phyloP scores from a whole-genome alignment of 768 basidiomycete species.

The Hypsizygus marmoreus region DNA sequence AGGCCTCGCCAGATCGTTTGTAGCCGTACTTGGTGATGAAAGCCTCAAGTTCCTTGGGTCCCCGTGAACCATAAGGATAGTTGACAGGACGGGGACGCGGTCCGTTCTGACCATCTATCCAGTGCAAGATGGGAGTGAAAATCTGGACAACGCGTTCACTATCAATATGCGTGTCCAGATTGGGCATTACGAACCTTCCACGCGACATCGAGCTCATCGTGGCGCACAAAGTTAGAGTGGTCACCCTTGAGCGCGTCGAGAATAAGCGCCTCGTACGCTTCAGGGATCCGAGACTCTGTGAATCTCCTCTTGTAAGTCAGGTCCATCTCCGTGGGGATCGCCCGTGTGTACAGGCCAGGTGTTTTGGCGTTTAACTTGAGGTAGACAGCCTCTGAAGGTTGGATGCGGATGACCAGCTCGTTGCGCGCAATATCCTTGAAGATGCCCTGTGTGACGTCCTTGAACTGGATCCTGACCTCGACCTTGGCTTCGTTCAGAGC shows the following conservation, averaged over 20 bases:
- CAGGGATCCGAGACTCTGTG: slow-evolving; percentile 87
- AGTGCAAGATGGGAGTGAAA: slow-evolving; percentile 92
- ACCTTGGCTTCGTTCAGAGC: slow-evolving; percentile 99
- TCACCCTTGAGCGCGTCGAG: slow-evolving; percentile 97
- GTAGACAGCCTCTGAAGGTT: slow-evolving; percentile 95
- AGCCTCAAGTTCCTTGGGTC: slow-evolving; percentile 79
- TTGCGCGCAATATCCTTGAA: slow-evolving; percentile 96
- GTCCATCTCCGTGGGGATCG: slow-evolving; percentile 97
- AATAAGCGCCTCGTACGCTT: slow-evolving; percentile 95
- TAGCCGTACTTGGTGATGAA: slow-evolving; percentile 81
- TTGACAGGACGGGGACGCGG: slow-evolving; percentile 66
- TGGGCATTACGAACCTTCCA: slow-evolving; percentile 80
- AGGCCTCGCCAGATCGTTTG: slow-evolving; percentile 63
- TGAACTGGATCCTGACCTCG: slow-evolving; percentile 97
- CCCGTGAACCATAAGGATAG: slow-evolving; percentile 95
- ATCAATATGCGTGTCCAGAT: background rate
- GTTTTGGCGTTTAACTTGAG: slow-evolving; percentile 96
- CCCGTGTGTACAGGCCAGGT: slow-evolving; percentile 87
- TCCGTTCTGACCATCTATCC: slow-evolving; percentile 85
- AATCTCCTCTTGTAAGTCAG: slow-evolving; percentile 97
- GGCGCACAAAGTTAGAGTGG: slow-evolving; percentile 97
- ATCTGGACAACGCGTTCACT: slow-evolving; percentile 50
- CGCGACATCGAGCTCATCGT: slow-evolving; percentile 95
- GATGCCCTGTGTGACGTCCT: slow-evolving; percentile 95
- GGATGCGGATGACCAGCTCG: slow-evolving; percentile 96